Base-by-base conservation (phyloP, 768 basidiomycete species). In the Mycena olivaceomarginata region DNA sequence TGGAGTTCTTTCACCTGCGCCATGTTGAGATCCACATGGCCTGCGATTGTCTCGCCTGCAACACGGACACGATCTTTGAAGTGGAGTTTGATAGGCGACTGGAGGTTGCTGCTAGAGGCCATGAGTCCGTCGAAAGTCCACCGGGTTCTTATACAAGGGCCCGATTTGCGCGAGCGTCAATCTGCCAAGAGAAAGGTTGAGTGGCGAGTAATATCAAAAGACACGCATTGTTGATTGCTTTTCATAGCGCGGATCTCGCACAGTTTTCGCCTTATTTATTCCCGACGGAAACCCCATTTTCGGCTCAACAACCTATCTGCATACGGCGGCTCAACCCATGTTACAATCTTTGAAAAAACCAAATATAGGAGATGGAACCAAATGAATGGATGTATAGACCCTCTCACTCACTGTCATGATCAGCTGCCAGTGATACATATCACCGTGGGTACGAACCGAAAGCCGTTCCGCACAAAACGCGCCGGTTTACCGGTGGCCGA, bases 1-100 rank as follows among this genome's bases (percentile, higher is more conserved):
- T 40, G 60, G 39, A 62, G 60, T 16, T 62, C 60, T 20, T 62
- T 37, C 16, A 31, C 66, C 45, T 51, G 45, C 46, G 45, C 66
- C 25, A 67, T 39, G 31, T 67, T 67, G 25, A 67, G 66, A 67
- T 67, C 66, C 9, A 67, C 66, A 67, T 67, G 66, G 66, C 66
- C 66, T 67, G 66, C 66, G 46, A 67, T 67, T 67, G 46, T 48
- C 31, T 67, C 66, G 22, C 46, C 66, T 31, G 66, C 66, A 51
- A 67, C 66, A 67, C 66, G 66, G 66, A 67, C 66, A 31, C 46
- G 46, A 67, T 67, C 31, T 10, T 67, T 39, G 66, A 67, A 67
- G 15, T 51, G 46, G 16, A 67, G 66, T 67, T 51, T 25, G 66
- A 67, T 67, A 67, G 66, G 66, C 66, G 45, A 18, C 46, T 67